Evolutionary conservation across 257 asterid genomes (phyloP).

Genomic region (Primulina tabacum): DNA sequence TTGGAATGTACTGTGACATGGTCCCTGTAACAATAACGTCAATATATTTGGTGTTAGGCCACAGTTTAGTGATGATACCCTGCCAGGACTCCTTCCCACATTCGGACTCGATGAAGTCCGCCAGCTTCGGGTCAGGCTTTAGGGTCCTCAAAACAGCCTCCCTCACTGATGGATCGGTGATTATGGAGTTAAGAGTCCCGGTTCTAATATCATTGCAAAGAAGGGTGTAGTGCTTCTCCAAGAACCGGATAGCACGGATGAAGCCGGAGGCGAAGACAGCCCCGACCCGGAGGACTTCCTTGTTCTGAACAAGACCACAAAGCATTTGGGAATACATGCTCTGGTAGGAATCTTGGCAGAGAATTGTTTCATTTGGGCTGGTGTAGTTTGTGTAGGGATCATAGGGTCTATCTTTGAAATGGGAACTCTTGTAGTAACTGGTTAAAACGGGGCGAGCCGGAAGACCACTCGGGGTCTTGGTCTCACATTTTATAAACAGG

Average conservation of each 20-base stretch:
- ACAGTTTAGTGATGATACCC: slow-evolving; percentile 73
- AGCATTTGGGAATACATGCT: slow-evolving; percentile 97
- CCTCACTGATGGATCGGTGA: slow-evolving; percentile 52
- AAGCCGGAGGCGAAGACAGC: slow-evolving; percentile 95
- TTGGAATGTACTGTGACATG: slow-evolving; percentile 90
- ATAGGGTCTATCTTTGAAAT: slow-evolving; percentile 36
- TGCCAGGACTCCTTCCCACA: slow-evolving; percentile 61
- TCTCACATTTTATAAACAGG: slow-evolving; percentile 71
- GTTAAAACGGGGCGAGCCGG: slow-evolving; percentile 85
- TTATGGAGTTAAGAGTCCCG: slow-evolving; percentile 52
- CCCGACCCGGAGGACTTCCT: slow-evolving; percentile 83
- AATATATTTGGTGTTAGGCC: slow-evolving; percentile 86
- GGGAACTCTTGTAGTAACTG: background rate
- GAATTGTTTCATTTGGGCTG: slow-evolving; percentile 79
- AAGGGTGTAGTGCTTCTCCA: slow-evolving; percentile 71
- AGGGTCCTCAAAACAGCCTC: slow-evolving; percentile 52
- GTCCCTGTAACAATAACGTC: slow-evolving; percentile 95
- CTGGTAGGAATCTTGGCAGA: slow-evolving; percentile 82
- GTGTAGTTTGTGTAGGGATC: slow-evolving; percentile 96
- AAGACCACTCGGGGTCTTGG: slow-evolving; percentile 73
- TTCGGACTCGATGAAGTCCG: slow-evolving; percentile 56
- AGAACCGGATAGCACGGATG: slow-evolving; percentile 74
- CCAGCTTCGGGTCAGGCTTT: slow-evolving; percentile 59
- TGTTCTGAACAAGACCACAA: slow-evolving; percentile 64
- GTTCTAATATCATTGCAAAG: slow-evolving; percentile 62